Evolutionary conservation across 768 basidiomycete species (phyloP).

Genomic region (Mrakia blollopis): DNA sequence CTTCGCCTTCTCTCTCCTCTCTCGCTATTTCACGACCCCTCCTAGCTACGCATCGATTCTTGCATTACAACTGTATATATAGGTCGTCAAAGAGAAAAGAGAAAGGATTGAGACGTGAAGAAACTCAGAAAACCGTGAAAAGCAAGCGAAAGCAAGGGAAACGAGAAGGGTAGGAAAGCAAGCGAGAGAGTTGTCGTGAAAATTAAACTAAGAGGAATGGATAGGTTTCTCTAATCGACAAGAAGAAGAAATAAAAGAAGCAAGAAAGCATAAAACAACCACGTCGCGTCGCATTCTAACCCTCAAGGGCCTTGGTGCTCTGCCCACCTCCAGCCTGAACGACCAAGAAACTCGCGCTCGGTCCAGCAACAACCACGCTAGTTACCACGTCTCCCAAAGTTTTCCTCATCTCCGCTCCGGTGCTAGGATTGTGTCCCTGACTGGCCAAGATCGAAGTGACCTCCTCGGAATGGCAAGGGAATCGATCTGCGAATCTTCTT

Average conservation of each 20-base stretch:
- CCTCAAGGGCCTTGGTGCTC: not conserved
- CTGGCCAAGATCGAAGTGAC: constrained; percentile 59
- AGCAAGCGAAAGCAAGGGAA: not conserved
- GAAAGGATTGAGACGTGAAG: not conserved
- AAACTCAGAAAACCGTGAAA: not conserved
- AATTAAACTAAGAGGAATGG: no score
- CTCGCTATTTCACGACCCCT: no score
- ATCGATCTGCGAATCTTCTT: not conserved
- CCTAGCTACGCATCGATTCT: no score
- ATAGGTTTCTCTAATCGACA: no score
- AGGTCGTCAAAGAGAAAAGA: not conserved
- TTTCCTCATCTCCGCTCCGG: constrained; percentile 48
- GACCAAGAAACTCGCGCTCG: constrained; percentile 41
- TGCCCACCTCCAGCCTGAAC: constrained; percentile 40
- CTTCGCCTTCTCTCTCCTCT: no score
- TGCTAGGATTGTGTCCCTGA: constrained; percentile 45
- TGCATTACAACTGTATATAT: no score
- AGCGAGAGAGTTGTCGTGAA: no score
- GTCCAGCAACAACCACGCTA: constrained; percentile 60
- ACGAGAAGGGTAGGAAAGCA: no score
- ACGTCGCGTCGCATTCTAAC: not conserved
- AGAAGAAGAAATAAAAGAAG: no score
- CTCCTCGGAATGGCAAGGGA: constrained; percentile 48
- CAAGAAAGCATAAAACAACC: no score
- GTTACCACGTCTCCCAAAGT: constrained; percentile 81